Base-by-base conservation (phyloP, 148 eudicot genomes). In the Cornus kousa region DNA sequence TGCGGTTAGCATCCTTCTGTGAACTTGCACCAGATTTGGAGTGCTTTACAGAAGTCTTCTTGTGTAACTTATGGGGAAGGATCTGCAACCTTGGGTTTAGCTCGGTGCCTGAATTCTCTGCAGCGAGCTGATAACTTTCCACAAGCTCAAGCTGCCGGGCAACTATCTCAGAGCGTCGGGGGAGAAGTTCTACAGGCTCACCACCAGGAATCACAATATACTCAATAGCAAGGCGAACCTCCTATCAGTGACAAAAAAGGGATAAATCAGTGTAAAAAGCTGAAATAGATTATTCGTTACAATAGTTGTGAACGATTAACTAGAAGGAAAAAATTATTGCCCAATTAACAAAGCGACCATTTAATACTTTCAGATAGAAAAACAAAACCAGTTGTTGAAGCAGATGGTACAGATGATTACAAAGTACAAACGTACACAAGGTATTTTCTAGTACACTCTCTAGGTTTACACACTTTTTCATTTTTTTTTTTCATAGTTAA, bases 121-220 rank as follows among this genome's bases (percentile, higher is more conserved):
- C 97, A 60, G 95, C 92, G 11, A 96, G 80, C 81, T 96, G 99
- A 84, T 96, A 96, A 78, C 97, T 94, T 78, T 90, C 87, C 22
- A 96, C 94, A 22, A 96, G 93, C 89, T 96, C 89, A 32, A 96
- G 95, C 80, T 96, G 99, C 50, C 89, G 88, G 50, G 98, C 99
- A 74, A 92, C 82, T 75, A 94, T 96, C 67, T 92, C 99, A 13
- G 99, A 92, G 20, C 94, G 90, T 66, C 97, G 90, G 24, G 99
- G 99, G 67, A 96, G 98, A 86, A 94, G 98, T 72, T 94, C 98
- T 35, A 96, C 99, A 3, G 99, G 89, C 81, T 96, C 99, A 9
- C 97, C 97, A 14, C 99, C 97, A 2, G 99, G 99, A 76, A 96
- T 93, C 64, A 96, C 99, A 35, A 96, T 96, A 77, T 96, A 96